These are phyloP conservation scores for Aspergillus fischeri DNA, from an alignment of 2,329 filamentous ascomycete species.

Conservation along the genomic window DNA sequence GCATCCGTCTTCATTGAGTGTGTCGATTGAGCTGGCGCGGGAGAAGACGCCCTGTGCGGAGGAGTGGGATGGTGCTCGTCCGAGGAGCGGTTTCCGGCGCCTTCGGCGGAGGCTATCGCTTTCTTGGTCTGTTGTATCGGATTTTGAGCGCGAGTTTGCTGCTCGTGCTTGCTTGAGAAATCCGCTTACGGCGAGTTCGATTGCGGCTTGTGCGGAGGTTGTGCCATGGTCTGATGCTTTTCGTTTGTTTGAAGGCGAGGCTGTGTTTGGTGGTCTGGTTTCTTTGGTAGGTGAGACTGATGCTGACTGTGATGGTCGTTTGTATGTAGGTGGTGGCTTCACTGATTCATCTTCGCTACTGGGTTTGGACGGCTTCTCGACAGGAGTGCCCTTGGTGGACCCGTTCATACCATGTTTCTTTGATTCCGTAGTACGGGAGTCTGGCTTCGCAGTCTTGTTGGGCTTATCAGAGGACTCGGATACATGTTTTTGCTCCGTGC, in stretches of 20 bases:
- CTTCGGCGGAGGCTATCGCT: slow-evolving; percentile 18
- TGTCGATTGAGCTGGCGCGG: slow-evolving; percentile 49
- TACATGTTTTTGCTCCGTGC: slow-evolving; percentile 15
- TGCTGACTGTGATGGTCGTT: slow-evolving; percentile 16
- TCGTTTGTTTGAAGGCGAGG: slow-evolving; percentile 14
- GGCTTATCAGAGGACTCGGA: slow-evolving; percentile 1
- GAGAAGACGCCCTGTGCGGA: slow-evolving; percentile 33
- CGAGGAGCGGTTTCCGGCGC: slow-evolving; percentile 37
- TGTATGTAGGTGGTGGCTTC: slow-evolving; percentile 12
- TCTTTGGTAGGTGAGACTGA: slow-evolving; percentile 20
- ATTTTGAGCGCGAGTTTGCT: slow-evolving; percentile 26
- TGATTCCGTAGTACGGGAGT: background rate
- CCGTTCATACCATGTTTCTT: background rate
- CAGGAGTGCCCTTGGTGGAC: background rate
- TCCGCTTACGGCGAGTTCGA: slow-evolving; percentile 39
- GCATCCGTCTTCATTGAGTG: slow-evolving; percentile 43
- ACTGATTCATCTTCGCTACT: slow-evolving; percentile 17
- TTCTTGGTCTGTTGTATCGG: slow-evolving; percentile 16
- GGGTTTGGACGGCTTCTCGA: slow-evolving; percentile 8
- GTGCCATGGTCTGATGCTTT: slow-evolving; percentile 10
- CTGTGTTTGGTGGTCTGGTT: slow-evolving; percentile 3
- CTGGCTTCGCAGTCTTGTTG: background rate
- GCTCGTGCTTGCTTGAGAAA: slow-evolving; percentile 39
- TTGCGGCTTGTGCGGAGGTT: slow-evolving; percentile 21
- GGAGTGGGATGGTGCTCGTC: slow-evolving; percentile 39